Conservation (phyloP, 371 early-diverging fungal genomes). For the Mortierella sp. region DNA sequence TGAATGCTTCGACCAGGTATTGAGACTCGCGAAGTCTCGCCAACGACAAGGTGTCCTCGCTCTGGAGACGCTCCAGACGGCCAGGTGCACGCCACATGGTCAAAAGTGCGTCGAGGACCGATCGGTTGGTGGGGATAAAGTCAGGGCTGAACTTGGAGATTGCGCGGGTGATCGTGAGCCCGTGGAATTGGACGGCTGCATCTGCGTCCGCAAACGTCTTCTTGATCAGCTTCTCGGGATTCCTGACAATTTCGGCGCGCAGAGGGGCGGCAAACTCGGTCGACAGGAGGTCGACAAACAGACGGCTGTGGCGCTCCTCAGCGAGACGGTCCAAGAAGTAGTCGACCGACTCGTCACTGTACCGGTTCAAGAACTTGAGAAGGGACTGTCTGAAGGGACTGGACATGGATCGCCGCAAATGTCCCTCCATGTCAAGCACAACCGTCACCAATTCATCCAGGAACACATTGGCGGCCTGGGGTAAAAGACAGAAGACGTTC, state of each 20-base stretch:
- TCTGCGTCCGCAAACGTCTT: constrained; percentile 64
- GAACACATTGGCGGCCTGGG: constrained; percentile 92
- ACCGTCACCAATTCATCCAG: constrained; percentile 90
- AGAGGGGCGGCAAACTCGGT: constrained; percentile 76
- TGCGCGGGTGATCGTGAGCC: constrained; percentile 75
- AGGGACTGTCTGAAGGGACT: constrained; percentile 95
- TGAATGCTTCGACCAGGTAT: constrained; percentile 79
- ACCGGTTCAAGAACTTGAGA: constrained; percentile 90
- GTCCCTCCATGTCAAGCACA: constrained; percentile 87
- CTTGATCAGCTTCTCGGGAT: constrained; percentile 68
- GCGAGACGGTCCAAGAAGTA: constrained; percentile 87
- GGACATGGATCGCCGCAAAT: constrained; percentile 83
- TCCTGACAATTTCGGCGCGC: constrained; percentile 76
- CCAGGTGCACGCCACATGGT: constrained; percentile 70
- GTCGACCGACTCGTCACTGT: constrained; percentile 85
- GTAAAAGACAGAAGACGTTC: constrained; percentile 93
- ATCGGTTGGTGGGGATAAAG: constrained; percentile 55
- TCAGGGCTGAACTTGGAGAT: constrained; percentile 68
- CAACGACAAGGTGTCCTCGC: constrained; percentile 67
- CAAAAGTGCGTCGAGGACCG: constrained; percentile 64
- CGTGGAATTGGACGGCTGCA: constrained; percentile 67
- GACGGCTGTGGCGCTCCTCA: constrained; percentile 64
- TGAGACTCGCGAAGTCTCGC: constrained; percentile 68
- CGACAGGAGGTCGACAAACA: constrained; percentile 82
- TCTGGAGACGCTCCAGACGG: constrained; percentile 65